These are phyloP conservation scores for Cotoneaster glaucophyllus DNA, from an alignment of 306 rosid genomes.

Conservation along the genomic window DNA sequence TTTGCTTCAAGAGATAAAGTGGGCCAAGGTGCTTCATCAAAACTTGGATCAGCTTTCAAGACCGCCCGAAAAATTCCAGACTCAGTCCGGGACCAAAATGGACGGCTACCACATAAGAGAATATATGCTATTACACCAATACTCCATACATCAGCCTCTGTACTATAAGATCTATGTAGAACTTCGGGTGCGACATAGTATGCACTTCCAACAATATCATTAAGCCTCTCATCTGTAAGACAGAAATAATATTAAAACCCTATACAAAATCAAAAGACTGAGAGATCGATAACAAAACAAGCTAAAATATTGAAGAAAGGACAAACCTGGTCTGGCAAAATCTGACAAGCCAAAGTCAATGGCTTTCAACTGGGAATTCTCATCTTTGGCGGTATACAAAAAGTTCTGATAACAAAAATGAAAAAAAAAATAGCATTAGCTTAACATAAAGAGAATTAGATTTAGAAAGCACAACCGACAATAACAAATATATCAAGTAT, in stretches of 20 bases:
- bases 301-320: slow-evolving; percentile 7
- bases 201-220: slow-evolving; percentile 99
- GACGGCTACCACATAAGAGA: slow-evolving; percentile 97
- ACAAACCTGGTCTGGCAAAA: slow-evolving; percentile 86
- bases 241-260: slow-evolving; percentile 18
- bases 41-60: slow-evolving; percentile 91
- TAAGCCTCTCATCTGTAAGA: slow-evolving; percentile 85
- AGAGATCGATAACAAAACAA: slow-evolving; percentile 19
- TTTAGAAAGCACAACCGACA: neutral
- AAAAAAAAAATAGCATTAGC: neutral
- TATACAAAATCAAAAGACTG: neutral
- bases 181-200: slow-evolving; percentile 98
- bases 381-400: slow-evolving; percentile 75
- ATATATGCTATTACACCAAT: slow-evolving; percentile 96
- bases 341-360: slow-evolving; percentile 97
- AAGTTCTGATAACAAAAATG: slow-evolving; percentile 56
- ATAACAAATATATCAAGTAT: neutral
- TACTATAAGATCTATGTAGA: slow-evolving; percentile 84
- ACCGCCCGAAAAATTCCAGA: slow-evolving; percentile 94
- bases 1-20: slow-evolving; percentile 72
- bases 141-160: slow-evolving; percentile 99
- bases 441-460: neutral
- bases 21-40: slow-evolving; percentile 97
- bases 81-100: slow-evolving; percentile 98
- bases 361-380: slow-evolving; percentile 81